Percentiles rank a stretch among this genome's conserved stretches.
phyloP scores from a whole-genome alignment of 2,329 filamentous ascomycete genomes.

The Neoscytalidium dimidiatum region DNA sequence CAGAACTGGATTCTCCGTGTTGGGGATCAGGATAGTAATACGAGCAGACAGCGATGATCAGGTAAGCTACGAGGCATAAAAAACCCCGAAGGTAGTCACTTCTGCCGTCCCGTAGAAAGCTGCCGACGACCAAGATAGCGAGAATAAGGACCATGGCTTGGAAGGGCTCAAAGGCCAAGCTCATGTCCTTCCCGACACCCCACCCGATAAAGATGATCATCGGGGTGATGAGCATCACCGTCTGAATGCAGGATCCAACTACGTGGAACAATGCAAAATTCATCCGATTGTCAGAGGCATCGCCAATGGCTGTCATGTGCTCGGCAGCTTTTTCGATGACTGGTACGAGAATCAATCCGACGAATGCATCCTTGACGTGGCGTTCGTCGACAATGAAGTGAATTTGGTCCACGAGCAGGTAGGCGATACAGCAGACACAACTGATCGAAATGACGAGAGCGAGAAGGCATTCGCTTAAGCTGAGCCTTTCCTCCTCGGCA shows the following conservation, averaged over 20 bases:
- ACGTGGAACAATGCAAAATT: conserved; percentile 86
- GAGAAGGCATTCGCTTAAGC: conserved; percentile 70
- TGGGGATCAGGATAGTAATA: conserved; percentile 62
- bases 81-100: conserved; percentile 88
- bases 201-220: conserved; percentile 82
- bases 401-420: conserved; percentile 74
- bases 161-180: conserved; percentile 84
- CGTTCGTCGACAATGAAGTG: conserved; percentile 59
- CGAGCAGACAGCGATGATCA: conserved; percentile 63
- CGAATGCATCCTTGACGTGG: conserved; percentile 54
- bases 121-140: conserved; percentile 82
- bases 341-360: conserved; percentile 75
- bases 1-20: not conserved
- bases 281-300: conserved; percentile 81
- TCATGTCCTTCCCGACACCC: conserved; percentile 70
- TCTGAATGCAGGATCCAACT: conserved; percentile 84
- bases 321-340: conserved; percentile 86
- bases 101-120: conserved; percentile 84
- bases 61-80: conserved; percentile 72
- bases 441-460: conserved; percentile 65
- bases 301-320: conserved; percentile 80
- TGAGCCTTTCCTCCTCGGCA: conserved; percentile 66
- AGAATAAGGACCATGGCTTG: conserved; percentile 82
- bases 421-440: conserved; percentile 73
- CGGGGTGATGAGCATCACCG: conserved; percentile 83